These are phyloP conservation scores for Aspergillus cavernicola DNA, from an alignment of 495 filamentous ascomycete species.

Conservation along the genomic window DNA sequence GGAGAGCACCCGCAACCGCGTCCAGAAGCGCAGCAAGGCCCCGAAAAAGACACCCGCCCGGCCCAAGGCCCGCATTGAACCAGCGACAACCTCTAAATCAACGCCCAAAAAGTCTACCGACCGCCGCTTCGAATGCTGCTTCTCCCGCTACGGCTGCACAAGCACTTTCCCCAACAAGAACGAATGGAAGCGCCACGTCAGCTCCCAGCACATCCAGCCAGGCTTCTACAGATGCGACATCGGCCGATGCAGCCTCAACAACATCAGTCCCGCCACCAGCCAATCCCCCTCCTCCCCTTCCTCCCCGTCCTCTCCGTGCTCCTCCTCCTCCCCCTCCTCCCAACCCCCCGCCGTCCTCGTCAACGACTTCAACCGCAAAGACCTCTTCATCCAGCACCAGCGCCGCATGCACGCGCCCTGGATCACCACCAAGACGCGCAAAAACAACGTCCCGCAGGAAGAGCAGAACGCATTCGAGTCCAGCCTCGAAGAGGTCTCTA, in stretches of 20 bases:
- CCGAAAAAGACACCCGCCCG: conserved; percentile 10
- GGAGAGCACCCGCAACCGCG: neutral
- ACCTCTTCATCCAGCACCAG: conserved; percentile 88
- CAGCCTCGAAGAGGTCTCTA: conserved; percentile 46
- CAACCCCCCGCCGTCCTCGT: conserved; percentile 14
- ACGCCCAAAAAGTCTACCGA: conserved; percentile 19
- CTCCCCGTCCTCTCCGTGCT: no score
- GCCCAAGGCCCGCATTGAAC: conserved; percentile 10
- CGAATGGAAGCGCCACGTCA: conserved; percentile 93
- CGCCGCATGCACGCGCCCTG: conserved; percentile 82
- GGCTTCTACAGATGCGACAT: conserved; percentile 79
- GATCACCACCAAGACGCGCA: conserved; percentile 29
- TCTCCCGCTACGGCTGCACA: conserved; percentile 75
- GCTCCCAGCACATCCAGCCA: conserved; percentile 74
- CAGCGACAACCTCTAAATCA: conserved; percentile 4
- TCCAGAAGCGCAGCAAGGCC: neutral
- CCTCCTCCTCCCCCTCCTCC: conserved; percentile 60
- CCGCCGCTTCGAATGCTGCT: conserved; percentile 76
- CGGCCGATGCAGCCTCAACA: conserved; percentile 50
- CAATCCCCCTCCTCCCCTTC: neutral
- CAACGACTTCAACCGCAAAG: conserved; percentile 87
- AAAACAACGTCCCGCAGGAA: conserved; percentile 39
- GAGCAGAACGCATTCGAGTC: conserved; percentile 39
- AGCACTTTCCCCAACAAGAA: conserved; percentile 90
- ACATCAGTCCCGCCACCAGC: conserved; percentile 1